These are phyloP conservation scores for Claviceps sp. DNA, from an alignment of 2,329 filamentous ascomycete species.

Conservation along the genomic window DNA sequence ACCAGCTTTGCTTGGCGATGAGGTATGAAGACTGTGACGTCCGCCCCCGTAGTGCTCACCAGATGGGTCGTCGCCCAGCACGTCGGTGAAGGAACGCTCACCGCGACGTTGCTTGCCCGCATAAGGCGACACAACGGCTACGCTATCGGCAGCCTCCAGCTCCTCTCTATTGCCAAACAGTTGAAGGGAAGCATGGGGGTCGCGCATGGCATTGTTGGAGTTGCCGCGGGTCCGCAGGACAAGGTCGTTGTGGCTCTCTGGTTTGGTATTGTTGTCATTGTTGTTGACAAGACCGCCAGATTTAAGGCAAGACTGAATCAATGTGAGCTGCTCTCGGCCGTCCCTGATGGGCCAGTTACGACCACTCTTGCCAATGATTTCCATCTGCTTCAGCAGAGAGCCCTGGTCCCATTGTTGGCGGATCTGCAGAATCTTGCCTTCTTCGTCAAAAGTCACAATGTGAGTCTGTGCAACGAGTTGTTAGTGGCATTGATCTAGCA, in stretches of 20 bases:
- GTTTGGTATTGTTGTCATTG: conserved; percentile 11
- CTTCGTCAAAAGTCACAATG: conserved; percentile 68
- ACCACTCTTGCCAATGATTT: conserved; percentile 80
- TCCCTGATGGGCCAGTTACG: conserved; percentile 94
- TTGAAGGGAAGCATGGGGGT: conserved; percentile 57
- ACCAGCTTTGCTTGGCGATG: conserved; percentile 36
- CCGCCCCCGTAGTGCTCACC: conserved; percentile 30
- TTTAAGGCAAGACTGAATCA: conserved; percentile 53
- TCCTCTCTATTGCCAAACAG: conserved; percentile 61
- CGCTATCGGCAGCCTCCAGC: conserved; percentile 34
- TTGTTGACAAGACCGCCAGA: conserved; percentile 25
- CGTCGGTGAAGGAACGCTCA: conserved; percentile 60
- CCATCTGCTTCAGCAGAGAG: conserved; percentile 80
- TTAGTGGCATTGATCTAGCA: not conserved
- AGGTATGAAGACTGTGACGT: conserved; percentile 34
- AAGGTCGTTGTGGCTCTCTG: conserved; percentile 23
- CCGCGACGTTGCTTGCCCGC: conserved; percentile 39
- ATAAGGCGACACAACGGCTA: conserved; percentile 45
- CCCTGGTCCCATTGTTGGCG: conserved; percentile 93
- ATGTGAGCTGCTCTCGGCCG: conserved; percentile 65
- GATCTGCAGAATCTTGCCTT: conserved; percentile 72
- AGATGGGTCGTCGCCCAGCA: conserved; percentile 43
- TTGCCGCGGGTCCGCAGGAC: conserved; percentile 34
- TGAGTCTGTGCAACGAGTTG: conserved; percentile 48
- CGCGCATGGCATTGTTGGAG: conserved; percentile 42